Evolutionary conservation across 169 alveolate species (phyloP).

Genomic region (Babesia divergens): DNA sequence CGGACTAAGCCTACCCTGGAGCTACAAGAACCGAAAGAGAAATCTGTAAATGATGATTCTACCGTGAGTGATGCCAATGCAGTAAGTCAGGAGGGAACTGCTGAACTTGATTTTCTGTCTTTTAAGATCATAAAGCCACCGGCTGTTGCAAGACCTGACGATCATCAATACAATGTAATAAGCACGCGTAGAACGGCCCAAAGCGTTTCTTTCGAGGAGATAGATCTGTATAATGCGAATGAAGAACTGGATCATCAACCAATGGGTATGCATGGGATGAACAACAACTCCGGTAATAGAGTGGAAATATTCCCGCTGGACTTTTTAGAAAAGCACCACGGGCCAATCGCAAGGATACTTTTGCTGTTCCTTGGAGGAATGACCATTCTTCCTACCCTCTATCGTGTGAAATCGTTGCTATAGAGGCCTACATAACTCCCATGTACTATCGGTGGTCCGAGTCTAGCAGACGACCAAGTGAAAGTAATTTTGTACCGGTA

Average conservation of each 20-base stretch:
- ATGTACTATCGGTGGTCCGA: too few relatives aligned
- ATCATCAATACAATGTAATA: conserved; percentile 30
- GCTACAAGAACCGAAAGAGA: too few relatives aligned
- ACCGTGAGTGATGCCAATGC: background rate
- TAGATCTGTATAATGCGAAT: background rate
- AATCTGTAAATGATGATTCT: background rate
- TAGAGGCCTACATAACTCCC: too few relatives aligned
- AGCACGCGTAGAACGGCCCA: background rate
- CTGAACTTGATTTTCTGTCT: conserved; percentile 5
- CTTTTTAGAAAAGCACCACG: conserved; percentile 10
- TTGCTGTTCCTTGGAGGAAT: background rate
- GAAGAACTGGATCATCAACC: too few relatives aligned
- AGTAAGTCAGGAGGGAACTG: background rate
- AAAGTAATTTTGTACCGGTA: too few relatives aligned
- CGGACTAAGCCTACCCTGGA: background rate
- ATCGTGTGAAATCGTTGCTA: too few relatives aligned
- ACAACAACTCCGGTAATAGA: background rate
- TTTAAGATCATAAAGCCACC: conserved; percentile 54
- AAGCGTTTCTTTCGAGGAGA: background rate
- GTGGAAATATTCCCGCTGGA: conserved; percentile 43
- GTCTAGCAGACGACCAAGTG: too few relatives aligned
- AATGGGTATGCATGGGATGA: too few relatives aligned
- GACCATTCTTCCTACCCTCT: conserved; percentile 25
- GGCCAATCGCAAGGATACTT: conserved; percentile 6
- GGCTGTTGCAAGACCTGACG: conserved; percentile 13